Conservation (phyloP, 2,329 filamentous ascomycete species). For the Penicillium rolfsii region DNA sequence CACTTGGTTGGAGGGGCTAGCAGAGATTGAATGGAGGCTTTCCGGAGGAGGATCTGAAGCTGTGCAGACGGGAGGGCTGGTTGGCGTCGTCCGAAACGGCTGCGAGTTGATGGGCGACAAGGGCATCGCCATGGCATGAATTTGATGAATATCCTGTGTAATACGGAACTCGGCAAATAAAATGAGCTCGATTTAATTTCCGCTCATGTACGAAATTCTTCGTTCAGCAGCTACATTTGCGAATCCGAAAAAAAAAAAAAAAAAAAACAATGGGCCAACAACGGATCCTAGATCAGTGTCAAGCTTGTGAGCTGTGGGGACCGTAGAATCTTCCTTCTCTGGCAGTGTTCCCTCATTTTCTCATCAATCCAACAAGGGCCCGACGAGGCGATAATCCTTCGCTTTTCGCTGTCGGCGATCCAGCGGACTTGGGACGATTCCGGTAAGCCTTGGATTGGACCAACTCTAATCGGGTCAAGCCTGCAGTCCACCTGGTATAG, state of each 20-base stretch:
- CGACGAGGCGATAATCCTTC: constrained; percentile 6
- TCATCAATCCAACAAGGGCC: neutral
- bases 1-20: constrained; percentile 86
- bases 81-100: constrained; percentile 84
- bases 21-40: constrained; percentile 89
- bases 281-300: neutral
- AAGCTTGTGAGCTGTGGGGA: neutral
- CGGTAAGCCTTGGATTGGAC: constrained; percentile 8
- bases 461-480: neutral
- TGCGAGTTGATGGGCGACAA: constrained; percentile 70
- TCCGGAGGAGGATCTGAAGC: constrained; percentile 83
- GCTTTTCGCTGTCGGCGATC: neutral
- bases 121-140: constrained; percentile 28
- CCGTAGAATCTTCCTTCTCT: neutral
- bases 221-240: too few species aligned
- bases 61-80: constrained; percentile 89
- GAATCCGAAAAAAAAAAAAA: too few species aligned
- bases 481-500: neutral
- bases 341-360: too few species aligned
- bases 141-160: neutral
- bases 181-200: neutral
- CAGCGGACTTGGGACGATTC: neutral
- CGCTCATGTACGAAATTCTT: too few species aligned
- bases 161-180: neutral
- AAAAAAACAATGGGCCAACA: neutral